These are phyloP conservation scores for Corchorus olitorius DNA, from an alignment of 345 rosid species.

Conservation along the genomic window DNA sequence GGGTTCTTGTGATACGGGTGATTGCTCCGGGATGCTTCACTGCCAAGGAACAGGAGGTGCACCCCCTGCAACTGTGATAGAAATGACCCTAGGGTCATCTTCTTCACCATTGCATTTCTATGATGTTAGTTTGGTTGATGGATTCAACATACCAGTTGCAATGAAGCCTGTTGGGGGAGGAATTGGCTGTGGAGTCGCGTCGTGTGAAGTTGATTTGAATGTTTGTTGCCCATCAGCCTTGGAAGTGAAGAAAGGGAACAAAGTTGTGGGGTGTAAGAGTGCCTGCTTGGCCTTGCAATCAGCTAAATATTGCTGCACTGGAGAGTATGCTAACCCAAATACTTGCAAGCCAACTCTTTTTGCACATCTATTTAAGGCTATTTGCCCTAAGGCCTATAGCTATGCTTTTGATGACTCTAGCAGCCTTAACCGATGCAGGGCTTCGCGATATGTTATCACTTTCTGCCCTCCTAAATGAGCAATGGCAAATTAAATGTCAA, in stretches of 20 bases:
- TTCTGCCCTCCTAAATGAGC: constrained; percentile 84
- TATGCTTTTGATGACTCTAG: constrained; percentile 91
- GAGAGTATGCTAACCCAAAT: constrained; percentile 61
- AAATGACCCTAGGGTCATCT: constrained; percentile 79
- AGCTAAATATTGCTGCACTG: constrained; percentile 88
- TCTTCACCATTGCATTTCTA: constrained; percentile 84
- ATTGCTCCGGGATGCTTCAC: constrained; percentile 56
- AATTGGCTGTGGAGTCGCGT: constrained; percentile 81
- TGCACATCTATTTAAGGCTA: constrained; percentile 82
- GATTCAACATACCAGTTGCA: constrained; percentile 82
- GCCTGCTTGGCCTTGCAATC: constrained; percentile 97
- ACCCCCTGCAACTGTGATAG: constrained; percentile 86
- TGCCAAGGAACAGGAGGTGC: constrained; percentile 67
- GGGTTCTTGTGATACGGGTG: constrained; percentile 79
- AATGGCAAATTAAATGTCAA: not conserved
- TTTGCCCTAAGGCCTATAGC: constrained; percentile 89
- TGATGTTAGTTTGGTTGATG: constrained; percentile 94
- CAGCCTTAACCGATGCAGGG: constrained; percentile 87
- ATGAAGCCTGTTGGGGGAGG: constrained; percentile 92
- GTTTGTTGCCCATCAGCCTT: constrained; percentile 83
- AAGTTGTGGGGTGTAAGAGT: constrained; percentile 85
- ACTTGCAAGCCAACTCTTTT: constrained; percentile 87
- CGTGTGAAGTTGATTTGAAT: constrained; percentile 83
- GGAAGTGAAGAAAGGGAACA: constrained; percentile 66
- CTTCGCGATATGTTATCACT: constrained; percentile 84